Conservation (phyloP, 2,329 filamentous ascomycete species). For the Neonectria neomacrospora region DNA sequence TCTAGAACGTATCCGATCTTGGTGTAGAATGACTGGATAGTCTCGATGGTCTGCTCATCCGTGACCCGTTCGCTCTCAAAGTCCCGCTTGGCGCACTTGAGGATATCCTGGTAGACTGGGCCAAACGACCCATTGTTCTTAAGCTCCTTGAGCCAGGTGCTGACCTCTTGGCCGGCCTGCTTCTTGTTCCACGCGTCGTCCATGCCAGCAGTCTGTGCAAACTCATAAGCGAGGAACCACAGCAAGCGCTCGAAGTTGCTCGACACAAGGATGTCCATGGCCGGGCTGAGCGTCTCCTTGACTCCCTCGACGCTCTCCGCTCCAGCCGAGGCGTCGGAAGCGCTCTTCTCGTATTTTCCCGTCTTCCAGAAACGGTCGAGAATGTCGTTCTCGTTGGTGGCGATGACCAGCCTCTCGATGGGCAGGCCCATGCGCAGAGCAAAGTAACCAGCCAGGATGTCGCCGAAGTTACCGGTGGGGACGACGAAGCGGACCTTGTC, state of each 20-base stretch:
- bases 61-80: conserved; percentile 85
- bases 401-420: conserved; percentile 86
- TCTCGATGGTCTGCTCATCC: conserved; percentile 74
- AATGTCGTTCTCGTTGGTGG: conserved; percentile 98
- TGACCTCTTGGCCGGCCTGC: conserved; percentile 80
- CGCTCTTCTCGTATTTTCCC: conserved; percentile 88
- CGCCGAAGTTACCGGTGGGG: conserved; percentile 96
- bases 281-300: conserved; percentile 91
- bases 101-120: conserved; percentile 77
- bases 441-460: conserved; percentile 94
- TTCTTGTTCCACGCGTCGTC: conserved; percentile 74
- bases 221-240: conserved; percentile 89
- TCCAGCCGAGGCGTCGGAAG: conserved; percentile 64
- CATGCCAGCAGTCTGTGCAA: conserved; percentile 68
- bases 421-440: conserved; percentile 91
- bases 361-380: conserved; percentile 94
- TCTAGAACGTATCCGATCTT: conserved; percentile 84
- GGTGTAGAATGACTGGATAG: conserved; percentile 67
- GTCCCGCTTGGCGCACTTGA: conserved; percentile 74
- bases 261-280: conserved; percentile 97
- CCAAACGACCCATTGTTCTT: conserved; percentile 85
- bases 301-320: conserved; percentile 76
- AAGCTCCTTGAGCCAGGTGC: conserved; percentile 80
- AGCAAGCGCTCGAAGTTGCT: conserved; percentile 97
- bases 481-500: conserved; percentile 86